These are phyloP conservation scores for Fraxinus albicans DNA, from an alignment of 305 asterid species.

Conservation along the genomic window DNA sequence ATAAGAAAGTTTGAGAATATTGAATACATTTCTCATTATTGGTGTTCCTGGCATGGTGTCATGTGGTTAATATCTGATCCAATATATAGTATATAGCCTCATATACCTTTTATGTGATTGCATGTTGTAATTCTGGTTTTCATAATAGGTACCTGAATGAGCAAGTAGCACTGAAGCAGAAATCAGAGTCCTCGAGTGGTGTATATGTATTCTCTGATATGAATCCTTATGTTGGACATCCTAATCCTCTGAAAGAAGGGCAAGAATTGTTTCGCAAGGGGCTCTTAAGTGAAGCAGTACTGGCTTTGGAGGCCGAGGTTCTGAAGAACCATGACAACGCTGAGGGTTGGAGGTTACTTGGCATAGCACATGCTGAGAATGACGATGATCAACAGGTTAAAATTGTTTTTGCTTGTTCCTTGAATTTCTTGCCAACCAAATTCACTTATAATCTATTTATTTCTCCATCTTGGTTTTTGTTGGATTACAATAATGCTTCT, in stretches of 20 bases:
- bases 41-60: not conserved
- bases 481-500: not conserved
- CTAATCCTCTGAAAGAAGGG: slow-evolving; percentile 97
- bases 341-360: slow-evolving; percentile 99
- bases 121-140: not conserved
- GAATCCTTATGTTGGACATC: slow-evolving; percentile 98
- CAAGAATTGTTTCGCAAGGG: slow-evolving; percentile 95
- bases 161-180: slow-evolving; percentile 9
- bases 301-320: slow-evolving; percentile 99
- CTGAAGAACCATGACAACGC: slow-evolving; percentile 93
- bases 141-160: not conserved
- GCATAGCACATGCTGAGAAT: slow-evolving; percentile 97
- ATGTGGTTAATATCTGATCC: not conserved
- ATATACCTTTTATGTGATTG: not conserved
- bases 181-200: slow-evolving; percentile 30
- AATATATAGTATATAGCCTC: not conserved
- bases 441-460: not conserved
- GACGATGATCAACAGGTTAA: slow-evolving; percentile 97
- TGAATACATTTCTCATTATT: not conserved
- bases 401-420: not conserved
- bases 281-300: slow-evolving; percentile 99
- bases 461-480: slow-evolving; percentile 7
- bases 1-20: not conserved
- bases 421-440: not conserved
- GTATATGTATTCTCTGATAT: slow-evolving; percentile 89